Percentiles rank a stretch among this genome's conserved stretches.
Conservation (phyloP, 192 early-diverging fungal genomes). For the Coemansia sp. region DNA sequence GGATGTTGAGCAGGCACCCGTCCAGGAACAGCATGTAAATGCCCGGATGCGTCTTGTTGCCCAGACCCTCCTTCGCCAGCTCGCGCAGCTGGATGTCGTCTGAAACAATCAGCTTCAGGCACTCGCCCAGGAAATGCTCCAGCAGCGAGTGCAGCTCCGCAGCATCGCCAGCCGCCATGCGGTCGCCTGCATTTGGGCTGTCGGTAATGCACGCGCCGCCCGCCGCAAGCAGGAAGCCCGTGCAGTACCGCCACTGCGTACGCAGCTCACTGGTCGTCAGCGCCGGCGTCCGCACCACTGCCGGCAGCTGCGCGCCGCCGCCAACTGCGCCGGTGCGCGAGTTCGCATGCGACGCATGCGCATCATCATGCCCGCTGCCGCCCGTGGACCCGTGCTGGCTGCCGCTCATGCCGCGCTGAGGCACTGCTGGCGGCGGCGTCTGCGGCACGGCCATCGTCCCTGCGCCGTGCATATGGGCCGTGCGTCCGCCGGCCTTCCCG, state of each 20-base stretch:
- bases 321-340: conserved; percentile 24
- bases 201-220: conserved; percentile 48
- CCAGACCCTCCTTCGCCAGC: conserved; percentile 49
- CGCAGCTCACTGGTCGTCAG: conserved; percentile 45
- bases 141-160: conserved; percentile 51
- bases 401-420: conserved; percentile 1
- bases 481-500: conserved; percentile 24
- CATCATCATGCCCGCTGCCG: conserved; percentile 12
- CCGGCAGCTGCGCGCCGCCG: conserved; percentile 44
- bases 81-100: conserved; percentile 54
- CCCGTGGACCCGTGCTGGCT: conserved; percentile 5
- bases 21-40: conserved; percentile 54
- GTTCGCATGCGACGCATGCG: not conserved
- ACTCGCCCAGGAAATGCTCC: conserved; percentile 54
- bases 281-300: conserved; percentile 20
- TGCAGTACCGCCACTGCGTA: conserved; percentile 54
- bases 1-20: conserved; percentile 45
- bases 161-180: conserved; percentile 41
- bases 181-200: conserved; percentile 21
- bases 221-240: conserved; percentile 49
- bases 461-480: not conserved
- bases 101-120: conserved; percentile 49
- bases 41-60: conserved; percentile 53
- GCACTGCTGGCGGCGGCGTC: not conserved
- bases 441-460: not conserved